These are phyloP conservation scores for Gonium pectorale DNA, from an alignment of 139 green algal genomes.

Conservation along the genomic window DNA sequence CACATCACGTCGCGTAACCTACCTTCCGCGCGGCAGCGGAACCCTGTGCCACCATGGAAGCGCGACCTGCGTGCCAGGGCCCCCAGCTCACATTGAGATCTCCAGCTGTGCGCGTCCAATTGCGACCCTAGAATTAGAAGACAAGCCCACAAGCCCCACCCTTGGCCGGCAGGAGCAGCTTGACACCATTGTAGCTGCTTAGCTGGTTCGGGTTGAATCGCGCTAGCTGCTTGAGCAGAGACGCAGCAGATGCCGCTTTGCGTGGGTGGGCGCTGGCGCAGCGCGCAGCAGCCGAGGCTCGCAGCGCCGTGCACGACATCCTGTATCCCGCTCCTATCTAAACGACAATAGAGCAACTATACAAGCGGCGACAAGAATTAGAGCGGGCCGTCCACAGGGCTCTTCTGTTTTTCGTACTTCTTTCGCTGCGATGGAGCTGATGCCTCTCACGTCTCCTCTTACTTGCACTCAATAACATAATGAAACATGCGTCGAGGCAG, in stretches of 20 bases:
- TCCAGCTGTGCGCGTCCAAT: background rate
- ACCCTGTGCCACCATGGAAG: constrained; percentile 9
- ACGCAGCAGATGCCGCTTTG: background rate
- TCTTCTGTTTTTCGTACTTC: no score
- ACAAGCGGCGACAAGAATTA: background rate
- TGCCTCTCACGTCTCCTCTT: background rate
- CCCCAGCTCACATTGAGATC: background rate
- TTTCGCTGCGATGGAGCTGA: no score
- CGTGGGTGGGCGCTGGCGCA: background rate
- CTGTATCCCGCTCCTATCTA: background rate
- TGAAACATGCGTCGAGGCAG: background rate
- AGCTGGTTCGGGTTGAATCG: constrained; percentile 39
- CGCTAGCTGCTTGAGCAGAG: constrained; percentile 1
- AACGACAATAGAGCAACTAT: background rate
- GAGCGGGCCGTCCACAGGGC: no score
- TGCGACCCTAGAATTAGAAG: background rate
- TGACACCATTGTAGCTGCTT: constrained; percentile 31
- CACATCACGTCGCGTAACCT: no score
- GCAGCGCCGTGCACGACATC: background rate
- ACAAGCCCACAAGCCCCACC: background rate
- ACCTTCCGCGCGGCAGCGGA: constrained; percentile 39
- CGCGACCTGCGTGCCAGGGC: background rate
- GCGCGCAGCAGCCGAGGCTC: background rate
- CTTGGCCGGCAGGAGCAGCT: constrained; percentile 38
- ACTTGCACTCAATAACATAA: background rate